phyloP scores from a whole-genome alignment of 2,329 filamentous ascomycete species.

The Colletotrichum scovillei region DNA sequence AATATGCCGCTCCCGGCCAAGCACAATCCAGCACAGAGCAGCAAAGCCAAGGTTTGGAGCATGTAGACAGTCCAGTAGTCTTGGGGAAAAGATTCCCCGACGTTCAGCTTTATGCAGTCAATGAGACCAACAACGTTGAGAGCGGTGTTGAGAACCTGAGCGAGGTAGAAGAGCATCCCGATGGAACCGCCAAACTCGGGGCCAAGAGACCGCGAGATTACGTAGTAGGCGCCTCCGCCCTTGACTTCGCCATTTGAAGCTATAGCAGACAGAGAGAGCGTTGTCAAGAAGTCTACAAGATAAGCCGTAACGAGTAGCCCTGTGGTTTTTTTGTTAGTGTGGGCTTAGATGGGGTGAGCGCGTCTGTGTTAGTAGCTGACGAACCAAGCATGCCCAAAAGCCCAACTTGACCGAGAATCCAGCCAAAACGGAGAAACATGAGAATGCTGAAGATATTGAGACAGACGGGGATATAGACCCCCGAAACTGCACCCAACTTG shows the following conservation, averaged over 20 bases:
- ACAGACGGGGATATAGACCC: constrained; percentile 89
- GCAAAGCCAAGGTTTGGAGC: constrained; percentile 77
- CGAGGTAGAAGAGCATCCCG: constrained; percentile 89
- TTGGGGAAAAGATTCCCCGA: constrained; percentile 74
- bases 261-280: constrained; percentile 87
- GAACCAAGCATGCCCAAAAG: constrained; percentile 83
- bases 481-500: constrained; percentile 82
- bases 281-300: constrained; percentile 83
- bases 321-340: constrained; percentile 47
- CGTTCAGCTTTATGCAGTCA: constrained; percentile 82
- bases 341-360: background rate
- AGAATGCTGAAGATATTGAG: constrained; percentile 90
- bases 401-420: constrained; percentile 84
- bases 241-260: constrained; percentile 91
- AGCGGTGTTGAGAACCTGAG: constrained; percentile 87
- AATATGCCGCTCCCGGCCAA: constrained; percentile 85
- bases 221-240: constrained; percentile 88
- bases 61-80: constrained; percentile 83
- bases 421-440: constrained; percentile 91
- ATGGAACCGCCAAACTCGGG: constrained; percentile 92
- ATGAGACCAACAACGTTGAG: constrained; percentile 90
- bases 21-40: constrained; percentile 80
- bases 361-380: constrained; percentile 37
- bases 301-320: constrained; percentile 82
- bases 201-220: constrained; percentile 86